A percentile compares a stretch with the other conserved stretches of the same genome.
Evolutionary conservation across 1,284 basidiomycete genomes (phyloP).

Genomic region (Trichosporon faecale): DNA sequence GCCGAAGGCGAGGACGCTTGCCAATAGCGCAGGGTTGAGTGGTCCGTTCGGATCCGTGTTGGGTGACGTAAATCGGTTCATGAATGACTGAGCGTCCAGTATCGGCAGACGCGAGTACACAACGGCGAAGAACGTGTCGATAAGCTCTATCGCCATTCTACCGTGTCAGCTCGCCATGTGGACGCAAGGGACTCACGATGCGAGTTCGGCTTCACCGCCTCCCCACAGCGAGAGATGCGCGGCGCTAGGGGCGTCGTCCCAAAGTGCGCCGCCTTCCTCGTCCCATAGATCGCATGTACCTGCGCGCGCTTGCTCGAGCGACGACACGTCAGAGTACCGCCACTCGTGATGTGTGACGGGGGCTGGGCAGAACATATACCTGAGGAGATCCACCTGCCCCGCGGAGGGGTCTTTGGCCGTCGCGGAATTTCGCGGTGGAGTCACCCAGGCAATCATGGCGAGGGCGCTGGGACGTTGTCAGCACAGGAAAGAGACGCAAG

Average conservation of each 20-base stretch:
- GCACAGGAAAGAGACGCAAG: not conserved
- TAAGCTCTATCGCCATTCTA: conserved; percentile 80
- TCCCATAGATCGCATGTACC: conserved; percentile 42
- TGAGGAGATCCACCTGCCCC: conserved; percentile 37
- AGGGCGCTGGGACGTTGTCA: conserved; percentile 18
- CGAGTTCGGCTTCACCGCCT: conserved; percentile 27
- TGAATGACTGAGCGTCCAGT: conserved; percentile 72
- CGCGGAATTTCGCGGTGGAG: conserved; percentile 5
- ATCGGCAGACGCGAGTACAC: conserved; percentile 77
- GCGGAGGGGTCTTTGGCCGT: conserved; percentile 10
- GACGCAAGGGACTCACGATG: conserved; percentile 21
- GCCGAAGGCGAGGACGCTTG: conserved; percentile 87
- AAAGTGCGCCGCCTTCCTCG: conserved; percentile 35
- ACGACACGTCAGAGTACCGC: conserved; percentile 44
- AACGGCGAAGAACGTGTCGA: conserved; percentile 70
- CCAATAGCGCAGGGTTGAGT: conserved; percentile 70
- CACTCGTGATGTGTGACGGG: conserved; percentile 37
- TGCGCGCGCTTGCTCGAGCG: conserved; percentile 29
- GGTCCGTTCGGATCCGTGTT: conserved; percentile 48
- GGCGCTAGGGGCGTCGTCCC: conserved; percentile 40
- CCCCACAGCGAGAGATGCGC: conserved; percentile 33
- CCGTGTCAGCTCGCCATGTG: not conserved
- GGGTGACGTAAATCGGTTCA: conserved; percentile 53
- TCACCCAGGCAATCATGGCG: conserved; percentile 19
- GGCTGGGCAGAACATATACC: conserved; percentile 46